A percentile compares a stretch with the other conserved stretches of the same genome.
Conservation (phyloP, 2,329 filamentous ascomycete genomes). For the Elsinoe australis region DNA sequence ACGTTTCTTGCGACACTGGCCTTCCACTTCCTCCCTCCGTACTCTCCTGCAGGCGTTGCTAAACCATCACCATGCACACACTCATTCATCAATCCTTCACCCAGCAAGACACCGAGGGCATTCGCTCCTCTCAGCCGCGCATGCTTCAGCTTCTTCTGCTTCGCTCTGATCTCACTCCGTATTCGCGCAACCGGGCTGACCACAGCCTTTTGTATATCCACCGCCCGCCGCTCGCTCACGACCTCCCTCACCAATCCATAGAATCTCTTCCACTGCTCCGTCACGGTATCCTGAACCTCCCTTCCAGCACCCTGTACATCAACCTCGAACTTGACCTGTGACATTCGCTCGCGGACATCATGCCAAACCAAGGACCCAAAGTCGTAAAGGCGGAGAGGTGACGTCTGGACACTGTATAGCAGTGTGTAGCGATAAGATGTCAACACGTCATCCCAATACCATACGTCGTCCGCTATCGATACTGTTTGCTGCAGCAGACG, state of each 20-base stretch:
- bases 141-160: constrained; percentile 62
- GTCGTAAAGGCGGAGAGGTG: constrained; percentile 64
- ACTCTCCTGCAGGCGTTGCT: constrained; percentile 24
- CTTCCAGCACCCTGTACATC: constrained; percentile 24
- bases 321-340: constrained; percentile 21
- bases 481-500: constrained; percentile 75
- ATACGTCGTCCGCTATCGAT: constrained; percentile 75
- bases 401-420: constrained; percentile 79
- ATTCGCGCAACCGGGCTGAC: constrained; percentile 71
- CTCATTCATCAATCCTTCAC: constrained; percentile 65
- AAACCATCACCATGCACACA: constrained; percentile 31
- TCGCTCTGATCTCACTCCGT: constrained; percentile 65
- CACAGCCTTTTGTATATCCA: constrained; percentile 62
- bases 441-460: constrained; percentile 91
- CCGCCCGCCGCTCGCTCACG: constrained; percentile 63
- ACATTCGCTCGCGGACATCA: constrained; percentile 45
- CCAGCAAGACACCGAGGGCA: constrained; percentile 77
- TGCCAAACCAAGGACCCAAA: constrained; percentile 64
- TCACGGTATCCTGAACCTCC: constrained; percentile 28
- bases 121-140: constrained; percentile 76
- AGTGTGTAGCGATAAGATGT: constrained; percentile 70
- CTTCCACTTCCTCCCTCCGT: constrained; percentile 53
- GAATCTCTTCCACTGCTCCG: constrained; percentile 45
- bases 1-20: constrained; percentile 72
- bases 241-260: constrained; percentile 73